Base-by-base conservation (phyloP, 1,284 basidiomycete species). In the Rhodotorula sp. region DNA sequence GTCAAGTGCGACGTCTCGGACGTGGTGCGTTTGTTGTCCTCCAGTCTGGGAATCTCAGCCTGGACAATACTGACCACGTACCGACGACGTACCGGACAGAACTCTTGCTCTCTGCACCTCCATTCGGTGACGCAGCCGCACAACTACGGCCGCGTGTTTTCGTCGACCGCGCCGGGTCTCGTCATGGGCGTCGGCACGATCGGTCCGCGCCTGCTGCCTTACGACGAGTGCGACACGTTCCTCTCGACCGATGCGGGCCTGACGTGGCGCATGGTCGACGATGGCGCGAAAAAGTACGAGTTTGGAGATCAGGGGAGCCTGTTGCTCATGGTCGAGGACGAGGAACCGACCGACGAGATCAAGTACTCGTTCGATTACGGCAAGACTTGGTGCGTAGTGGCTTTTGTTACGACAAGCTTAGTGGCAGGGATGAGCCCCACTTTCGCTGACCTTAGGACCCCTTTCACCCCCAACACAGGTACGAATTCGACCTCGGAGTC, bases 131-230 rank as follows among this genome's bases (percentile, higher is more conserved):
- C 93, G 0, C 84, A 87, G 12, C 89, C 91, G 3, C 94, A 95
- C 82, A 99, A 97, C 81, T 90, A 90, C 75, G 95, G 95, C 0
- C 87, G 90, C 30, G 86, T 97, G 30, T 98, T 98, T 82, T 95
- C 93, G 1, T 94, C 93, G 0, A 89, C 91, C 17, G 95, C 95
- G 0, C 95, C 95, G 0, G 95, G 95, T 0, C 86, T 93, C 71
- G 89, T 93, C 46, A 95, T 99, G 91, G 95, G 90, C 46, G 93
- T 99, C 3, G 95, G 95, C 10, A 91, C 87, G 0, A 85, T 97
- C 42, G 94, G 95, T 3, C 82, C 85, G 24, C 82, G 83, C 24
- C 83, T 98, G 7, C 80, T 84, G 46, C 84, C 88, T 0, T 99
- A 99, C 79, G 88, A 91, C 62, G 90, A 96, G 49, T 90, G 91